Evolutionary conservation across 306 rosid species (phyloP).

Genomic region (Gillenia trifoliata): DNA sequence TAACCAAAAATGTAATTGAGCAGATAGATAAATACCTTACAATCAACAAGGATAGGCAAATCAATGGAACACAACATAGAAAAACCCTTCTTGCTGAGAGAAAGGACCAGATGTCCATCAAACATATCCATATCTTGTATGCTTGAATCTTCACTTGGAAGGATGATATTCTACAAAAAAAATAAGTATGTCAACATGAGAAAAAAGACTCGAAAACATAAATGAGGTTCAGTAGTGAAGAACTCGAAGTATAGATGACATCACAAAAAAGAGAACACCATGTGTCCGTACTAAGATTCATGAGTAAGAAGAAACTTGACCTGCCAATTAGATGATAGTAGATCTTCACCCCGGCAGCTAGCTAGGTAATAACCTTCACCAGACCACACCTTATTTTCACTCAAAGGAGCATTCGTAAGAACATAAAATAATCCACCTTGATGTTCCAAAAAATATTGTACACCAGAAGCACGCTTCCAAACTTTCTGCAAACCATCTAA

Average conservation of each 20-base stretch:
- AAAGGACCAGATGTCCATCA: conserved; percentile 81
- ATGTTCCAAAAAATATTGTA: conserved; percentile 84
- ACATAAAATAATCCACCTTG: conserved; percentile 75
- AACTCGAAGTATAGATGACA: not conserved
- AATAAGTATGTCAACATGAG: conserved; percentile 18
- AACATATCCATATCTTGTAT: conserved; percentile 83
- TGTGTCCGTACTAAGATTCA: not conserved
- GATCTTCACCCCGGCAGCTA: conserved; percentile 56
- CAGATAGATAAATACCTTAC: conserved; percentile 48
- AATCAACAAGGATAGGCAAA: conserved; percentile 46
- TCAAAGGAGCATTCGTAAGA: conserved; percentile 77
- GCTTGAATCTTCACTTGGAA: conserved; percentile 55
- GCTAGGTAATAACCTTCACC: conserved; percentile 74
- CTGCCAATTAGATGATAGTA: conserved; percentile 56
- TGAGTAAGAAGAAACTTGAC: conserved; percentile 33
- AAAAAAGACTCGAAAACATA: conserved; percentile 9
- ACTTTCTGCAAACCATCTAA: conserved; percentile 54
- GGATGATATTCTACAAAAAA: conserved; percentile 49
- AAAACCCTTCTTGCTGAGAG: conserved; percentile 55
- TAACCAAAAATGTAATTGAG: not conserved
- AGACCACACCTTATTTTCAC: conserved; percentile 37
- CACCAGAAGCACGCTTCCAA: conserved; percentile 59
- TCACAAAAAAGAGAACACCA: not conserved
- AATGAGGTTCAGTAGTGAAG: not conserved
- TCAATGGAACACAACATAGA: conserved; percentile 68